These are phyloP conservation scores for Rhodomyrtus tomentosa DNA, from an alignment of 345 rosid genomes.

Conservation along the genomic window DNA sequence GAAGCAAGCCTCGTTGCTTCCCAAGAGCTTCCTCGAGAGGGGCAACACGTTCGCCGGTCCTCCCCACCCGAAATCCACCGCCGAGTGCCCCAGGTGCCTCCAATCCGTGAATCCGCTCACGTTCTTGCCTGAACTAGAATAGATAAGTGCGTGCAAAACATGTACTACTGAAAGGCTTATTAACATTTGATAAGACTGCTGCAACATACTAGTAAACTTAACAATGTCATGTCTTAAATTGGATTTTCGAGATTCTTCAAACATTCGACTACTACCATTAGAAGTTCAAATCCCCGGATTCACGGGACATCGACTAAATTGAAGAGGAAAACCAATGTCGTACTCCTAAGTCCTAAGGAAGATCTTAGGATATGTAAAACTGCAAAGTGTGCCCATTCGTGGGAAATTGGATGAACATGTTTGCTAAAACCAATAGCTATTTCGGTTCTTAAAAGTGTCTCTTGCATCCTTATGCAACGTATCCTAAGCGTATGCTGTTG, in stretches of 20 bases:
- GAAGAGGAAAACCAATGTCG: background rate
- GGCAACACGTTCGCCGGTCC: slow-evolving; percentile 70
- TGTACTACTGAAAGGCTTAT: too few relatives aligned
- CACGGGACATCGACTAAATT: rapidly evolving
- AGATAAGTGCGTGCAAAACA: too few relatives aligned
- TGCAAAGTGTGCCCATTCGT: background rate
- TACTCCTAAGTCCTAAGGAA: background rate
- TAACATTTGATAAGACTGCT: background rate
- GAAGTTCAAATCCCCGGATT: background rate
- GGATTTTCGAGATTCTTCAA: background rate
- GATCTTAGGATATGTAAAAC: background rate
- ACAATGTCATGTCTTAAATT: background rate
- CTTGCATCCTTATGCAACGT: background rate
- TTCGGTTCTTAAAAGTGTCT: rapidly evolving
- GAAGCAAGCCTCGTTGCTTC: slow-evolving; percentile 74
- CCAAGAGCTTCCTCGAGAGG: slow-evolving; percentile 45
- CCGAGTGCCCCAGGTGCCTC: slow-evolving; percentile 77
- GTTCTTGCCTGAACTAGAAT: slow-evolving; percentile 12
- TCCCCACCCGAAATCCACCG: slow-evolving; percentile 88
- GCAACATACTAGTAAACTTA: background rate
- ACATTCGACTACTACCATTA: background rate
- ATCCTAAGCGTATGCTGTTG: background rate
- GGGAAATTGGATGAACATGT: background rate
- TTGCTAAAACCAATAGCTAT: too few relatives aligned
- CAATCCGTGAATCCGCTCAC: slow-evolving; percentile 93